Conservation (phyloP, 805 yeast species). For the Zygotorulaspora florentina region DNA sequence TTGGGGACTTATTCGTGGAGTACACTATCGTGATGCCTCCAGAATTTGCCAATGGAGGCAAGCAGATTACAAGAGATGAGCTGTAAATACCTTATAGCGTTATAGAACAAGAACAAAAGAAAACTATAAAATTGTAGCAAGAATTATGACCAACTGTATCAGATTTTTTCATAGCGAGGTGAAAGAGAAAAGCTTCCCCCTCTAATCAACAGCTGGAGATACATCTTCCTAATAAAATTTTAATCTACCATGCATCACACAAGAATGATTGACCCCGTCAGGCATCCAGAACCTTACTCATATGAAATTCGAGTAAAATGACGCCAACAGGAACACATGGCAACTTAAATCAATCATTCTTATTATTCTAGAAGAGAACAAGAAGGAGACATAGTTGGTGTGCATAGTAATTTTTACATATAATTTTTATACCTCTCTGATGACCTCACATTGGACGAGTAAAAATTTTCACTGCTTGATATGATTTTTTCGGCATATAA, state of each 20-base stretch:
- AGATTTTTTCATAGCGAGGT: slow-evolving; percentile 23
- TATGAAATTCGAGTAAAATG: slow-evolving; percentile 17
- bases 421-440: background rate
- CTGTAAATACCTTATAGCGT: slow-evolving; percentile 12
- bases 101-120: slow-evolving; percentile 6
- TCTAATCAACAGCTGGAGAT: slow-evolving; percentile 38
- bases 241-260: slow-evolving; percentile 27
- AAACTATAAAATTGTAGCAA: slow-evolving; percentile 24
- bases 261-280: slow-evolving; percentile 10
- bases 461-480: background rate
- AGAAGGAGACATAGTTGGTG: background rate
- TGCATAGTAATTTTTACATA: background rate
- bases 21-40: slow-evolving; percentile 45
- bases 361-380: background rate
- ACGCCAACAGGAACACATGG: slow-evolving; percentile 35
- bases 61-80: slow-evolving; percentile 19
- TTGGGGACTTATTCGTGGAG: slow-evolving; percentile 51
- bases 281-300: slow-evolving; percentile 28
- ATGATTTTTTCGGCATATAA: background rate
- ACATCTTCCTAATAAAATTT: slow-evolving; percentile 30
- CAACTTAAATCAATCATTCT: slow-evolving; percentile 5
- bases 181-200: slow-evolving; percentile 33
- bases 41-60: slow-evolving; percentile 8
- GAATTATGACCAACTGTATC: slow-evolving; percentile 38
- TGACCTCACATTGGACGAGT: background rate